A percentile compares a stretch with the other conserved stretches of the same genome.
These are phyloP conservation scores for Alternaria viburni DNA, from an alignment of 2,329 filamentous ascomycete genomes.

Conservation along the genomic window DNA sequence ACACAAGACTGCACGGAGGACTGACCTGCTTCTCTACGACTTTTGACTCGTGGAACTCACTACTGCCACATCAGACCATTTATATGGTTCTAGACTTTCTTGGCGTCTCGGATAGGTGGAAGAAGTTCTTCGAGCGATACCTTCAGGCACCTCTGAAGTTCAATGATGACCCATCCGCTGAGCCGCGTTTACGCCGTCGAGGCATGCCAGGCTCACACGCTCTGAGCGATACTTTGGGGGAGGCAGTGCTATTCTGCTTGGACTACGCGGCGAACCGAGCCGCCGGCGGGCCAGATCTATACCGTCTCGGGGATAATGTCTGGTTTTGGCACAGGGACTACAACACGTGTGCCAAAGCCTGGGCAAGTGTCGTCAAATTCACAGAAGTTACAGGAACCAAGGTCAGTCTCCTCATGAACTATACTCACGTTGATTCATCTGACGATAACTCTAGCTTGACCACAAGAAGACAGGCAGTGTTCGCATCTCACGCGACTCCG, in stretches of 20 bases:
- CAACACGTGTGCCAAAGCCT: slow-evolving; percentile 50
- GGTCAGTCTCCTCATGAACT: slow-evolving; percentile 10
- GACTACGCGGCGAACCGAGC: slow-evolving; percentile 55
- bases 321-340: slow-evolving; percentile 57
- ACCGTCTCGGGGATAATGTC: slow-evolving; percentile 58
- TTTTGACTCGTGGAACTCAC: slow-evolving; percentile 40
- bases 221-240: slow-evolving; percentile 56
- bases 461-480: slow-evolving; percentile 51
- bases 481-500: slow-evolving; percentile 32
- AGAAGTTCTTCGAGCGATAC: slow-evolving; percentile 55
- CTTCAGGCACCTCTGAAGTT: slow-evolving; percentile 56
- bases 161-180: slow-evolving; percentile 40
- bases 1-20: slow-evolving; percentile 37
- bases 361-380: slow-evolving; percentile 53
- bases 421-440: neutral
- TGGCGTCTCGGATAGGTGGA: slow-evolving; percentile 53
- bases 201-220: slow-evolving; percentile 56
- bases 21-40: slow-evolving; percentile 40
- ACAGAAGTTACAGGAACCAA: slow-evolving; percentile 52
- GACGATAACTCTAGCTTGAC: slow-evolving; percentile 42
- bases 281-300: slow-evolving; percentile 51
- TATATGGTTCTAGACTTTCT: slow-evolving; percentile 54
- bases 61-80: slow-evolving; percentile 54
- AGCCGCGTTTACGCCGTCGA: slow-evolving; percentile 50
- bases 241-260: slow-evolving; percentile 57